Conservation (phyloP, 2,329 filamentous ascomycete genomes). For the Clonostachys solani region DNA sequence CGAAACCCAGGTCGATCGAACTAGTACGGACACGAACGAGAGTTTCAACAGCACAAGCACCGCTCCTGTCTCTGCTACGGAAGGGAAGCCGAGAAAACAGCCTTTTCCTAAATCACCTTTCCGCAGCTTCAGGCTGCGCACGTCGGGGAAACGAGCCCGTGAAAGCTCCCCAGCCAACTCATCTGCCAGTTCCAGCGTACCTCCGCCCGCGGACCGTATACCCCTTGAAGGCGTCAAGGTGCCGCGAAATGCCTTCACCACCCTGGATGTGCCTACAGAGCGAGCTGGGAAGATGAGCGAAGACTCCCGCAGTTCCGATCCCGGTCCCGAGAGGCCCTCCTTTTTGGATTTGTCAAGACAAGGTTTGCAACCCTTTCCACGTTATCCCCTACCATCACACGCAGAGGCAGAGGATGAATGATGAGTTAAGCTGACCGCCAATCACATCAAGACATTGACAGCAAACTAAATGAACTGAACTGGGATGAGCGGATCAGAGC, state of each 20-base stretch:
- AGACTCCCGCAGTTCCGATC: not conserved
- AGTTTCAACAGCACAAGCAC: constrained; percentile 14
- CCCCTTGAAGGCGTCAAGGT: constrained; percentile 9
- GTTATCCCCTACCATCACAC: not conserved
- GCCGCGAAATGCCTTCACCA: constrained; percentile 26
- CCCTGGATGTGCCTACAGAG: constrained; percentile 6
- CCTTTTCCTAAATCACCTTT: constrained; percentile 27
- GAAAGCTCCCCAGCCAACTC: constrained; percentile 30
- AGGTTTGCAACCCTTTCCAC: constrained; percentile 17
- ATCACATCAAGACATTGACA: constrained; percentile 34
- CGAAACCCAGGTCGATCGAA: constrained; percentile 30
- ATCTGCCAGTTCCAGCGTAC: constrained; percentile 20
- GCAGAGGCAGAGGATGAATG: constrained; percentile 4
- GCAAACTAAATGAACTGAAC: constrained; percentile 47
- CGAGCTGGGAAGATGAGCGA: not conserved
- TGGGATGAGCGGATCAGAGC: constrained; percentile 49
- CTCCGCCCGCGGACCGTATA: constrained; percentile 13
- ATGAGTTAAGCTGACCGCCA: not conserved
- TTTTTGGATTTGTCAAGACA: constrained; percentile 30
- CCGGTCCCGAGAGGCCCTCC: constrained; percentile 24
- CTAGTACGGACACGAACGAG: constrained; percentile 18
- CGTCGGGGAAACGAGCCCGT: constrained; percentile 40
- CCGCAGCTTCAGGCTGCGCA: constrained; percentile 36
- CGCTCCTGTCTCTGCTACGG: constrained; percentile 4
- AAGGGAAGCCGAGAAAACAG: constrained; percentile 7